A percentile compares a stretch with the other conserved stretches of the same genome.
Conservation (phyloP, 139 green algal species). For the Coccomyxa sp. region DNA sequence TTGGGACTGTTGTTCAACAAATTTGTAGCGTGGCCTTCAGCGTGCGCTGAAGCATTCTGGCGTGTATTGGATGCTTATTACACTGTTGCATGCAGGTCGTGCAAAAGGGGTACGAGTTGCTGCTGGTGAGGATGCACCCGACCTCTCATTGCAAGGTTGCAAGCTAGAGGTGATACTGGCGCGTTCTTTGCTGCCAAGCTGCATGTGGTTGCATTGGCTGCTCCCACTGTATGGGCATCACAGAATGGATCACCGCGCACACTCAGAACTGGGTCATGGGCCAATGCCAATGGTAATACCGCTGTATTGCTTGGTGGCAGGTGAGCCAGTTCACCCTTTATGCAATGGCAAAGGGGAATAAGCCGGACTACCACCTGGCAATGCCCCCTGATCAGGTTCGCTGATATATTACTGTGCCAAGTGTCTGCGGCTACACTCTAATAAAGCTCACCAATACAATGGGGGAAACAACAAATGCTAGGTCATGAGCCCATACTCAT, state of each 20-base stretch:
- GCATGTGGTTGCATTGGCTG: neutral
- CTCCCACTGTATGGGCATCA: too few relatives aligned
- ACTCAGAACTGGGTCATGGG: too few relatives aligned
- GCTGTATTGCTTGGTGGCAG: neutral
- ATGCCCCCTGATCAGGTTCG: constrained; percentile 55
- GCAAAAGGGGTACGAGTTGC: constrained; percentile 39
- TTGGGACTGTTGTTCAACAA: too few relatives aligned
- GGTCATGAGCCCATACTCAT: neutral
- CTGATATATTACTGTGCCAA: neutral
- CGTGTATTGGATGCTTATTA: neutral
- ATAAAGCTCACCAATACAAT: too few relatives aligned
- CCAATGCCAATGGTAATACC: too few relatives aligned
- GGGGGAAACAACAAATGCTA: too few relatives aligned
- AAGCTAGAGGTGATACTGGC: neutral
- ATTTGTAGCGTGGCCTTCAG: too few relatives aligned
- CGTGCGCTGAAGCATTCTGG: too few relatives aligned
- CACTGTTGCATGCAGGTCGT: constrained; percentile 12
- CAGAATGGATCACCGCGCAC: too few relatives aligned
- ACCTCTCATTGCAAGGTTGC: neutral
- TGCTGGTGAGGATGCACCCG: constrained; percentile 40
- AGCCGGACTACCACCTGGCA: constrained; percentile 69
- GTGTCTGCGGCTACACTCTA: too few relatives aligned
- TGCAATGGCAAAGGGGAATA: constrained; percentile 62
- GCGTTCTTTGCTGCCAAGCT: neutral
- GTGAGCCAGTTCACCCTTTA: constrained; percentile 75